These are phyloP conservation scores for Didymella keratinophila DNA, from an alignment of 2,329 filamentous ascomycete genomes.

Conservation along the genomic window DNA sequence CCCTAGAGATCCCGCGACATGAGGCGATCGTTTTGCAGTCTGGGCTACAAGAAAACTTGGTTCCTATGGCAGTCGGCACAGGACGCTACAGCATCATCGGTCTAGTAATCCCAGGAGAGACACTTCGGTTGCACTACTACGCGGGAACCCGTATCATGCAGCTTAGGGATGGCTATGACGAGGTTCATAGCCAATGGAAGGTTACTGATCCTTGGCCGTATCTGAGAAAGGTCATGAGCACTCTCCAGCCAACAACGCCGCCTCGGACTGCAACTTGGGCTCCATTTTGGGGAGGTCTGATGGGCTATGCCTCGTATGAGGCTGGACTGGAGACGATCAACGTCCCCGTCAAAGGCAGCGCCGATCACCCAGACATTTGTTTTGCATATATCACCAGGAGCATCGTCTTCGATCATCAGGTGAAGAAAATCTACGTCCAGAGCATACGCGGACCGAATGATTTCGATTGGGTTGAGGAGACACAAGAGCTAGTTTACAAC, in stretches of 20 bases:
- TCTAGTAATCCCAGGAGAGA: conserved; percentile 63
- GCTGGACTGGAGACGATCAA: conserved; percentile 72
- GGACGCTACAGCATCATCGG: conserved; percentile 79
- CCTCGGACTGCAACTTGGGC: conserved; percentile 45
- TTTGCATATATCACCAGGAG: conserved; percentile 80
- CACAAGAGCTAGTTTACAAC: conserved; percentile 40
- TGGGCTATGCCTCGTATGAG: conserved; percentile 87
- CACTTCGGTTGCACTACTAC: conserved; percentile 52
- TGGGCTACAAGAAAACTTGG: conserved; percentile 50
- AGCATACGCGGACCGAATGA: conserved; percentile 61
- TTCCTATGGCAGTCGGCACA: conserved; percentile 55
- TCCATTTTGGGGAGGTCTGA: conserved; percentile 82
- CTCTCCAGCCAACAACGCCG: conserved; percentile 39
- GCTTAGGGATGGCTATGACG: conserved; percentile 39
- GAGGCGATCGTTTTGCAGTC: conserved; percentile 59
- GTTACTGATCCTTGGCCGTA: conserved; percentile 50
- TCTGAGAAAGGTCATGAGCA: conserved; percentile 51
- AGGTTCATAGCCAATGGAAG: conserved; percentile 37
- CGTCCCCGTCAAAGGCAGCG: conserved; percentile 54
- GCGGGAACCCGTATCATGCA: conserved; percentile 37
- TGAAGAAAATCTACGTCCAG: conserved; percentile 71
- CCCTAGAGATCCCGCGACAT: conserved; percentile 42
- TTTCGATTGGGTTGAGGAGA: conserved; percentile 57
- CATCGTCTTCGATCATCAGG: conserved; percentile 76
- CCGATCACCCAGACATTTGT: conserved; percentile 69